phyloP scores from a whole-genome alignment of 2,329 filamentous ascomycete genomes.

The Spiromastix sp. region DNA sequence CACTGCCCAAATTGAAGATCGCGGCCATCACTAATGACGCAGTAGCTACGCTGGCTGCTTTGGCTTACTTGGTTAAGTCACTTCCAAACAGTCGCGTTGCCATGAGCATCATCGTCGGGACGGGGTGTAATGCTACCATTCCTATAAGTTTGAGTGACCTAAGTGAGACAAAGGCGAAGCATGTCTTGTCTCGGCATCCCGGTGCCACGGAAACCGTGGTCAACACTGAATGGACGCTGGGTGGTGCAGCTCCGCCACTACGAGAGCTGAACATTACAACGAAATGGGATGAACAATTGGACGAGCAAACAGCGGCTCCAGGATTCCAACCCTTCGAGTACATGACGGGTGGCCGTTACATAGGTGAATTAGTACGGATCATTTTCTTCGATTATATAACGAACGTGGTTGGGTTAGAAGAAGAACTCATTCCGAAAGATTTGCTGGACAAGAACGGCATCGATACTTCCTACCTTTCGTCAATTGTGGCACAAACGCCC shows the following conservation, averaged over 20 bases:
- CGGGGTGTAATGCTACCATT: slow-evolving; percentile 71
- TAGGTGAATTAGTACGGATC: slow-evolving; percentile 65
- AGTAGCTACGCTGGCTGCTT: slow-evolving; percentile 67
- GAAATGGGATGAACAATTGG: slow-evolving; percentile 59
- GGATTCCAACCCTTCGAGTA: slow-evolving; percentile 78
- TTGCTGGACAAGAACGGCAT: slow-evolving; percentile 52
- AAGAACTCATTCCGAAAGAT: slow-evolving; percentile 40
- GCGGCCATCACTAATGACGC: slow-evolving; percentile 73
- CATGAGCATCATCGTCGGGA: slow-evolving; percentile 75
- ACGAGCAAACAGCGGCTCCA: slow-evolving; percentile 55
- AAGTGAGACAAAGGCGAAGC: slow-evolving; percentile 50
- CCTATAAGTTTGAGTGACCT: slow-evolving; percentile 55
- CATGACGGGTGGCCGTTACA: slow-evolving; percentile 69
- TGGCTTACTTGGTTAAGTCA: slow-evolving; percentile 60
- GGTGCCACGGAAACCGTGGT: slow-evolving; percentile 59
- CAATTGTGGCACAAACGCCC: slow-evolving; percentile 49
- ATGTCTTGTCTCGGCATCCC: slow-evolving; percentile 37
- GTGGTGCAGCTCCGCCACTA: slow-evolving; percentile 60
- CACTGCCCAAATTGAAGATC: slow-evolving; percentile 57
- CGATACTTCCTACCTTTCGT: slow-evolving; percentile 63
- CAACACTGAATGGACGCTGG: slow-evolving; percentile 79
- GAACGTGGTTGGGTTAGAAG: slow-evolving; percentile 29
- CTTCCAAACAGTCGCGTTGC: slow-evolving; percentile 52
- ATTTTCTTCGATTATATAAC: slow-evolving; percentile 57
- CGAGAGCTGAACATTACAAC: slow-evolving; percentile 51